Evolutionary conservation across 2,329 filamentous ascomycete species (phyloP).

Genomic region (Oidium heveae): DNA sequence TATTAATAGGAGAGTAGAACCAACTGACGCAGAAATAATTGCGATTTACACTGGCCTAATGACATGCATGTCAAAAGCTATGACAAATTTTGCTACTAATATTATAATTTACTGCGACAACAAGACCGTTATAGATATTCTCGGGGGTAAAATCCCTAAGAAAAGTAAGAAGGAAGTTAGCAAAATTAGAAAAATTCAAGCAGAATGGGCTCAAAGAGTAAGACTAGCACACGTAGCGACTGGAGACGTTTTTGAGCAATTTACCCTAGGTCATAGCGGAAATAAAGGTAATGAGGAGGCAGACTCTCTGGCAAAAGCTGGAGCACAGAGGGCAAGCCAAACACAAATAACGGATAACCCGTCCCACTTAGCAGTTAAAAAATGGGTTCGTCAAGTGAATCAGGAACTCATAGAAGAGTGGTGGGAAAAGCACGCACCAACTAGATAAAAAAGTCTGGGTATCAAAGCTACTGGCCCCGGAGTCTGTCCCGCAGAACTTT

Average conservation of each 20-base stretch:
- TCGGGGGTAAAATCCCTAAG: not conserved
- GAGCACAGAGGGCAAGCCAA: not conserved
- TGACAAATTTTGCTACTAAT: not conserved
- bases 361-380: not conserved
- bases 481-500: not conserved
- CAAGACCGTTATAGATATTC: too few species aligned
- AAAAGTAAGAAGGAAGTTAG: not conserved
- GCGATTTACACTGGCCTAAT: not conserved
- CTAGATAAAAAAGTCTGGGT: not conserved
- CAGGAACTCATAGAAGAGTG: not conserved
- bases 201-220: not conserved
- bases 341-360: not conserved
- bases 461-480: too few species aligned
- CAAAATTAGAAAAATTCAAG: not conserved
- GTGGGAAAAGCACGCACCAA: not conserved
- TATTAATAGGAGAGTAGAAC: not conserved
- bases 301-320: not conserved
- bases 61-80: not conserved
- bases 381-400: not conserved
- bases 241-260: not conserved
- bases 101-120: not conserved
- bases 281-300: not conserved
- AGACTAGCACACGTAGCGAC: not conserved
- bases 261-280: not conserved
- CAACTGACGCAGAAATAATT: not conserved